phyloP scores from a whole-genome alignment of 1,139 yeast genomes.

The Blastobotrys illinoisensis region DNA sequence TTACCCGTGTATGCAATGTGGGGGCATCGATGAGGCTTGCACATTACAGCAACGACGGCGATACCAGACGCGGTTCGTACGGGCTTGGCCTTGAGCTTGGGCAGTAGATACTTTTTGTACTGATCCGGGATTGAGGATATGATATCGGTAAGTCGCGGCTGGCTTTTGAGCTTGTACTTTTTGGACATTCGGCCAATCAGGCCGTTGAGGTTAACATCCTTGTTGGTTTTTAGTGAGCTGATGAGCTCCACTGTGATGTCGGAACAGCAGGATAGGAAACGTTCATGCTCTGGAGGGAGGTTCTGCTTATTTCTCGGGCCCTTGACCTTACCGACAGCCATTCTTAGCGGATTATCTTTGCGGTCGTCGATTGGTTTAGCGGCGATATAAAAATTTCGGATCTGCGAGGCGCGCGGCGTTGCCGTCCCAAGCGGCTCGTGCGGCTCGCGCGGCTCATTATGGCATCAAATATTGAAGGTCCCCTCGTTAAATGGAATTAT shows the following conservation, averaged over 20 bases:
- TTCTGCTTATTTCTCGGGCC: constrained; percentile 29
- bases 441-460: not conserved
- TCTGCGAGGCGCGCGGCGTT: not conserved
- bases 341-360: not conserved
- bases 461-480: too few relatives aligned
- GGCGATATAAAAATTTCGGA: not conserved
- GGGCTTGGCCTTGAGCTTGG: constrained; percentile 94
- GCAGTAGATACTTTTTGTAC: constrained; percentile 82
- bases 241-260: constrained; percentile 88
- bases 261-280: constrained; percentile 88
- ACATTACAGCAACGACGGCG: constrained; percentile 99
- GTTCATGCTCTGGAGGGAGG: constrained; percentile 63
- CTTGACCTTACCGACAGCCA: constrained; percentile 8
- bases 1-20: constrained; percentile 98
- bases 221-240: constrained; percentile 63
- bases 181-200: constrained; percentile 80
- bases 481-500: too few relatives aligned
- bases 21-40: constrained; percentile 98
- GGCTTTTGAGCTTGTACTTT: constrained; percentile 84
- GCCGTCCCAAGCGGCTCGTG: not conserved
- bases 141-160: constrained; percentile 92
- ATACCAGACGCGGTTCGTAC: constrained; percentile 96
- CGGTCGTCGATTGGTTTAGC: not conserved
- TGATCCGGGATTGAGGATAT: constrained; percentile 95
- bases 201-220: constrained; percentile 86